Conservation (phyloP, 2,329 filamentous ascomycete species). For the Fonsecaea pugnacius region DNA sequence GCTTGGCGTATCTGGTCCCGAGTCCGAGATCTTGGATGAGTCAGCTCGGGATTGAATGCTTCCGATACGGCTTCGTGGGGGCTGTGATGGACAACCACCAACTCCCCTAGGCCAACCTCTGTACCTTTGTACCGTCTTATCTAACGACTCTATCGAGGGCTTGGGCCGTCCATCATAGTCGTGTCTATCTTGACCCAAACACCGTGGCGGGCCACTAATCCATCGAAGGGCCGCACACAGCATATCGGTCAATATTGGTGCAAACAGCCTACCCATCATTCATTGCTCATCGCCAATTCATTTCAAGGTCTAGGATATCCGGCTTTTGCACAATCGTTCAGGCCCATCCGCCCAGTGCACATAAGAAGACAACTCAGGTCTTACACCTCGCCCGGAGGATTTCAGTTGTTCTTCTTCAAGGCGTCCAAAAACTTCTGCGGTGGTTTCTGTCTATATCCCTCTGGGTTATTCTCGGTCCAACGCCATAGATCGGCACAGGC, state of each 20-base stretch:
- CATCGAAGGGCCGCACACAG: neutral
- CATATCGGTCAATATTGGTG: neutral
- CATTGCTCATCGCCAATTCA: constrained; percentile 1
- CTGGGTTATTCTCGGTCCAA: constrained; percentile 96
- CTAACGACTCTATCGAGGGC: neutral
- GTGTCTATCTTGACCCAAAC: neutral
- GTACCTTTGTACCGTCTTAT: neutral
- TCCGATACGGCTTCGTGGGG: neutral
- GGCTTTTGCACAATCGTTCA: neutral
- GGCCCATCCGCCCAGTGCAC: neutral
- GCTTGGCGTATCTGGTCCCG: neutral
- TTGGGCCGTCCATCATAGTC: neutral
- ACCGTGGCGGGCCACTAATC: neutral
- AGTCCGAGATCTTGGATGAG: neutral
- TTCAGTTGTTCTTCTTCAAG: constrained; percentile 51
- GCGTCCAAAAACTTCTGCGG: constrained; percentile 76
- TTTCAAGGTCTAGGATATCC: neutral
- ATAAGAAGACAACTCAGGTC: neutral
- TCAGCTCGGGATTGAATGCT: neutral
- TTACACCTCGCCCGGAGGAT: neutral
- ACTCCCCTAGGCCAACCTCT: neutral
- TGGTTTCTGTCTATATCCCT: constrained; percentile 91
- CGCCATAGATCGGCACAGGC: constrained; percentile 93
- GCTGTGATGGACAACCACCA: too few species aligned
- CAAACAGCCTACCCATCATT: neutral